Evolutionary conservation across 441 rosid genomes (phyloP), one percentile per base, ranked within the genome.

Genomic region (Aquilaria agallochum): DNA sequence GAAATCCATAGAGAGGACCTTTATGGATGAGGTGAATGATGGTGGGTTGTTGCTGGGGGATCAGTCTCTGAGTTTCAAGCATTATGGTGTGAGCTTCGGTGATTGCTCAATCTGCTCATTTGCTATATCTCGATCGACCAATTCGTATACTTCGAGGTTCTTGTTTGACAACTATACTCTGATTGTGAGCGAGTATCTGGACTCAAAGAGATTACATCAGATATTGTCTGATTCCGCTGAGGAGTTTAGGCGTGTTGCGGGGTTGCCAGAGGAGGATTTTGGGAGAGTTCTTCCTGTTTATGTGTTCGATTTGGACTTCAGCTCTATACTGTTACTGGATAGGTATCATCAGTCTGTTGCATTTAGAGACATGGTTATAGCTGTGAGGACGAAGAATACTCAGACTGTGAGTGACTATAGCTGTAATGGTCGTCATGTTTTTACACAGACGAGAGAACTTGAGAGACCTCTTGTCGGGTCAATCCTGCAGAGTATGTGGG

Each of bases 401-500:
- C 98, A 94, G 69, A 79, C 95, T 0, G 96, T 89, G 76, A 94
- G 97, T 75, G 98, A 94, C 69, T 94, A 94, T 55, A 90, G 83
- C 66, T 94, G 96, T 70, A 94, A 90, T 52, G 91, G 97, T 9
- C 96, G 90, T 63, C 95, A 87, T 77, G 90, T 89, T 40, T 90
- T 94, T 76, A 82, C 86, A 0, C 96, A 78, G 62, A 80, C 93
- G 0, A 81, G 96, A 74, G 89, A 90, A 50, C 82, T 94, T 15
- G 93, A 87, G 65, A 81, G 96, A 59, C 86, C 98, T 0, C 71
- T 94, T 30, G 93, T 90, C 6, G 97, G 98, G 70, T 94, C 96
- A 0, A 84, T 94, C 61, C 76, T 94, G 8, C 98, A 94, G 76
- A 94, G 98, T 40, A 90, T 94, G 97, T 94, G 98, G 98, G 98